phyloP scores from a whole-genome alignment of 2,329 filamentous ascomycete genomes.

The Ophiostoma angusticollis region DNA sequence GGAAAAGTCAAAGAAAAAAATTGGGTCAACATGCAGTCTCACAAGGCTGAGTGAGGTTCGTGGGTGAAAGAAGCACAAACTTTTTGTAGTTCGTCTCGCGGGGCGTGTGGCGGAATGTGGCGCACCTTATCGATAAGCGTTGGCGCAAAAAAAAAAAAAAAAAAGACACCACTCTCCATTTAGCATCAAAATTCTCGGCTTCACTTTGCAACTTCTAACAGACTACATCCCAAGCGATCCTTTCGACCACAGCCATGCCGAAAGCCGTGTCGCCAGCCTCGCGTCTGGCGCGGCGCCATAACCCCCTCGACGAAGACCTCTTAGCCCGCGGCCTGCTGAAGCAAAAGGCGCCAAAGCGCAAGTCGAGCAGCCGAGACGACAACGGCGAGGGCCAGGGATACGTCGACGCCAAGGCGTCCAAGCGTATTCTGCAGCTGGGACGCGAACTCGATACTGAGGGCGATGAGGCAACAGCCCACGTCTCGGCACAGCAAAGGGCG shows the following conservation, averaged over 20 bases:
- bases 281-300: constrained; percentile 60
- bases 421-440: constrained; percentile 79
- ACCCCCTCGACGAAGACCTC: constrained; percentile 83
- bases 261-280: constrained; percentile 54
- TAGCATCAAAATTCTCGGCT: not conserved
- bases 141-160: too few relatives aligned
- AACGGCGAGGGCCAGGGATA: constrained; percentile 54
- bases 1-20: too few relatives aligned
- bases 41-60: too few relatives aligned
- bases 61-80: constrained; percentile 4
- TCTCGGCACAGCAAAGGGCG: constrained; percentile 27
- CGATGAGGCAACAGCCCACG: constrained; percentile 5
- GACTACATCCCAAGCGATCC: not conserved
- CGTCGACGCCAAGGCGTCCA: constrained; percentile 77
- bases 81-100: too few relatives aligned
- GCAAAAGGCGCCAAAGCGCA: constrained; percentile 60
- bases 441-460: constrained; percentile 82
- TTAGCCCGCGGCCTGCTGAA: constrained; percentile 56
- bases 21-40: too few relatives aligned
- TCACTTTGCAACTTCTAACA: too few relatives aligned
- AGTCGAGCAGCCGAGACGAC: constrained; percentile 45
- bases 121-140: too few relatives aligned
- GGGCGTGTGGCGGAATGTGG: too few relatives aligned
- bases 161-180: not conserved
- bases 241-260: constrained; percentile 49